Conservation (phyloP, 169 alveolate genomes). For the Plasmodium berghei region DNA sequence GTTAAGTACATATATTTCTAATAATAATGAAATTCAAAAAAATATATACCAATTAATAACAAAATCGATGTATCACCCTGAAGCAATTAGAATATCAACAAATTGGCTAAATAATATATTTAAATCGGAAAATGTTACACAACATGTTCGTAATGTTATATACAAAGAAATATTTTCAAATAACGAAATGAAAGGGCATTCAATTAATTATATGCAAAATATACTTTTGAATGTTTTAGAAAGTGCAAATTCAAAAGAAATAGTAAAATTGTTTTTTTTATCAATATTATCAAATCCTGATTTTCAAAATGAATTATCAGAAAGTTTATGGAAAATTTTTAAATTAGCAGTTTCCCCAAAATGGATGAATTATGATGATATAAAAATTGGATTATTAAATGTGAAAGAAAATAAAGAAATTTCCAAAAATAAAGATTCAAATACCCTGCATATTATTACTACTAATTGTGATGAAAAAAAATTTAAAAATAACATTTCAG, state of each 20-base stretch:
- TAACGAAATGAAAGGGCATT: conserved; percentile 27
- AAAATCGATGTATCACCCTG: conserved; percentile 33
- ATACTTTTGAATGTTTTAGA: conserved; percentile 3
- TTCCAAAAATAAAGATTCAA: not conserved
- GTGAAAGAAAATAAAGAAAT: not conserved
- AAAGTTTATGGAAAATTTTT: conserved; percentile 19
- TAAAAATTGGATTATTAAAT: not conserved
- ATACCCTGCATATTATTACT: not conserved
- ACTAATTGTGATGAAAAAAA: conserved; percentile 9
- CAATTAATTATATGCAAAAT: conserved; percentile 17
- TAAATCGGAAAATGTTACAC: conserved; percentile 22
- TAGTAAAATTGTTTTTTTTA: conserved; percentile 3
- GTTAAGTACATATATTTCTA: conserved; percentile 3
- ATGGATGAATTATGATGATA: conserved; percentile 44
- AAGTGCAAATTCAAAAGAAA: conserved; percentile 23
- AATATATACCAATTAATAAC: conserved; percentile 1
- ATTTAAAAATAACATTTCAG: not conserved
- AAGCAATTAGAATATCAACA: conserved; percentile 7
- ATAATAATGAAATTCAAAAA: conserved; percentile 31
- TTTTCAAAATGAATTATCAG: conserved; percentile 36
- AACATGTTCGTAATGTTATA: conserved; percentile 20
- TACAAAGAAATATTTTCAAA: conserved; percentile 29
- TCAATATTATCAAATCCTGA: conserved; percentile 40
- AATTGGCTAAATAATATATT: conserved; percentile 20
- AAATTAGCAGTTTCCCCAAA: conserved; percentile 32